Conservation (phyloP, 441 rosid genomes). For the Euphorbia corollata region DNA sequence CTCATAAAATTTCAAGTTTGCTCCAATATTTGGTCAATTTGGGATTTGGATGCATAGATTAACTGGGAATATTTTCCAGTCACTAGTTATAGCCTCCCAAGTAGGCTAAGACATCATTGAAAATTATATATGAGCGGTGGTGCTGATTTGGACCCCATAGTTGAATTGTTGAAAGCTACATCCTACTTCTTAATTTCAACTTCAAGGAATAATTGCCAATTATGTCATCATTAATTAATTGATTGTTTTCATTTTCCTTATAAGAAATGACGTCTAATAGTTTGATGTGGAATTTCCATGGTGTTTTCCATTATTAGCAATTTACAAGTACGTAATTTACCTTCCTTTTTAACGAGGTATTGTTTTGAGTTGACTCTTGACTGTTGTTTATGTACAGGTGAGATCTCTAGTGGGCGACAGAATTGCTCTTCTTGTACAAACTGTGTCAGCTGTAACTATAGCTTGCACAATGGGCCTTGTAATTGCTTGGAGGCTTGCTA, state of each 20-base stretch:
- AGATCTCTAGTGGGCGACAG: constrained; percentile 74
- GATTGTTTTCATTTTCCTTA: too few species aligned
- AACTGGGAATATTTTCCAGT: too few species aligned
- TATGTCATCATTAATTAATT: not conserved
- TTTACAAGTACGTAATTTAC: not conserved
- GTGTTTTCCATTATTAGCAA: not conserved
- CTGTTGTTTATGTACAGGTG: constrained; percentile 35
- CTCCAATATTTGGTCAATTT: too few species aligned
- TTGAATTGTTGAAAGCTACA: constrained; percentile 1
- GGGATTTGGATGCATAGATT: too few species aligned
- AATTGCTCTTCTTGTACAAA: constrained; percentile 53
- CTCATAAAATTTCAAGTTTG: too few species aligned
- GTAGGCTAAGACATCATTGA: not conserved
- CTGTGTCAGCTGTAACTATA: constrained; percentile 50
- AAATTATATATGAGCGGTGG: not conserved
- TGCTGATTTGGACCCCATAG: constrained; percentile 1
- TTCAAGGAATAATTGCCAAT: not conserved
- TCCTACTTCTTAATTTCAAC: not conserved
- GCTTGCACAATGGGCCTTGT: constrained; percentile 70
- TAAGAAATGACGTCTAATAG: too few species aligned
- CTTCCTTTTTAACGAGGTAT: not conserved
- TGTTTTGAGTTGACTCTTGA: not conserved
- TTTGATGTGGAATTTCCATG: not conserved
- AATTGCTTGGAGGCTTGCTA: constrained; percentile 73
- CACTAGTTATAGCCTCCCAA: too few species aligned